These are phyloP conservation scores for Sindora glabra DNA, from an alignment of 306 rosid species.

Conservation along the genomic window DNA sequence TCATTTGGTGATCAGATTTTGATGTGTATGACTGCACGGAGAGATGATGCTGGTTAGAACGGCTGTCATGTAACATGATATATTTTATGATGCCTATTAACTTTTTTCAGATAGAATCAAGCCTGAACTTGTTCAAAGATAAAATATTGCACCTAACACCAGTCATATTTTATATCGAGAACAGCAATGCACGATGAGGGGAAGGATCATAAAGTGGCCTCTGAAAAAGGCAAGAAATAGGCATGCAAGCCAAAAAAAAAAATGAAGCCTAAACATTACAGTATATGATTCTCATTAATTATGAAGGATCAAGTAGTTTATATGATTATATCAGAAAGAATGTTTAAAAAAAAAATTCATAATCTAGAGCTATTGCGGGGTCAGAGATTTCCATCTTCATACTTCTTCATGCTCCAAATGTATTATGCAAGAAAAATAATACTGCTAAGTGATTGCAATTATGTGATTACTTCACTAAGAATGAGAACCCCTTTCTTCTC, in stretches of 20 bases:
- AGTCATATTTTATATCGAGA: not conserved
- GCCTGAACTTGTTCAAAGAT: not conserved
- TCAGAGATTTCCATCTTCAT: not conserved
- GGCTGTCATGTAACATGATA: not conserved
- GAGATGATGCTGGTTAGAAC: not conserved
- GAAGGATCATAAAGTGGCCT: not conserved
- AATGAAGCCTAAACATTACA: not conserved
- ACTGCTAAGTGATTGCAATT: too few relatives aligned
- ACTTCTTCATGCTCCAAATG: too few relatives aligned
- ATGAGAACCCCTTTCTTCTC: constrained; percentile 79
- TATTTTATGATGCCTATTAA: not conserved
- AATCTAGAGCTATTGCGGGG: not conserved
- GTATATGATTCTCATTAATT: too few relatives aligned
- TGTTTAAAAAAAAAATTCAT: not conserved
- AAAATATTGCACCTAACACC: not conserved
- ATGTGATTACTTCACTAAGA: constrained; percentile 70
- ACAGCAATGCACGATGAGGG: not conserved
- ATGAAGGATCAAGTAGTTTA: not conserved
- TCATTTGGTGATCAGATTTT: not conserved
- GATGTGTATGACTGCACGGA: not conserved
- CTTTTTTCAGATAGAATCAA: too few relatives aligned
- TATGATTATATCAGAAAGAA: not conserved
- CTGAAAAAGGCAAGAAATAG: not conserved
- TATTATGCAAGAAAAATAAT: too few relatives aligned
- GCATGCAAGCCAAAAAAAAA: not conserved